Evolutionary conservation across 768 basidiomycete genomes (phyloP).

Genomic region (Kwoniella sp.): DNA sequence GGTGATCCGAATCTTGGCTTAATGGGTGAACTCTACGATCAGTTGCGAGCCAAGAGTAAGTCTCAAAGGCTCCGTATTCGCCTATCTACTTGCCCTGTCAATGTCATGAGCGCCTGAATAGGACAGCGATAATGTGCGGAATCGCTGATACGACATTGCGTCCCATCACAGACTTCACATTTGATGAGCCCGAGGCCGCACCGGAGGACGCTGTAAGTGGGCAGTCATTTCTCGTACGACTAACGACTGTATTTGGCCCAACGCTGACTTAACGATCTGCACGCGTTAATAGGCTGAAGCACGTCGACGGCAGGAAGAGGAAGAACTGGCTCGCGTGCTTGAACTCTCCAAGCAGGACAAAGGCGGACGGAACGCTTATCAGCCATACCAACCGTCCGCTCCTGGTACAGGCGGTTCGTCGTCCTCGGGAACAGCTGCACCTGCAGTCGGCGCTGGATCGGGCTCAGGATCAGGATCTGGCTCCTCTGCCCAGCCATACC

Average conservation of each 20-base stretch:
- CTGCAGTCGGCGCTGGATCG: not conserved
- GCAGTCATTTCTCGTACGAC: not conserved
- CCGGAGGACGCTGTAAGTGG: slow-evolving; percentile 39
- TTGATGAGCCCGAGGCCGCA: slow-evolving; percentile 47
- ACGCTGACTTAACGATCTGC: slow-evolving; percentile 2
- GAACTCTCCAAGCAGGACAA: slow-evolving; percentile 92
- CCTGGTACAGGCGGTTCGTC: slow-evolving; percentile 29
- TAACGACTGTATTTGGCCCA: not conserved
- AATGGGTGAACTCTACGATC: slow-evolving; percentile 86
- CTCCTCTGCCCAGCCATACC: slow-evolving; percentile 1
- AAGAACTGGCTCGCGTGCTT: slow-evolving; percentile 87
- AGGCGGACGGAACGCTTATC: slow-evolving; percentile 66
- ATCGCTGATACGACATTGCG: slow-evolving; percentile 5
- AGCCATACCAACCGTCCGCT: slow-evolving; percentile 22
- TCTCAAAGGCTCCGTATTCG: not conserved
- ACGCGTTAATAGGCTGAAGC: slow-evolving; percentile 67
- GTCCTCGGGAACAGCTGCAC: slow-evolving; percentile 4
- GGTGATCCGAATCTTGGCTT: slow-evolving; percentile 76
- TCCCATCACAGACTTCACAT: slow-evolving; percentile 25
- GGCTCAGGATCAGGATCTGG: not conserved
- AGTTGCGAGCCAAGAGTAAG: slow-evolving; percentile 78
- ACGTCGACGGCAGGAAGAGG: slow-evolving; percentile 80
- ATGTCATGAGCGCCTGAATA: not conserved
- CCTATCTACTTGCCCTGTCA: not conserved
- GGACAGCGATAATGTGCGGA: too few relatives aligned